A percentile compares a stretch with the other conserved stretches of the same genome.
Conservation (phyloP, 805 yeast species). For the Barnettozyma sp. region DNA sequence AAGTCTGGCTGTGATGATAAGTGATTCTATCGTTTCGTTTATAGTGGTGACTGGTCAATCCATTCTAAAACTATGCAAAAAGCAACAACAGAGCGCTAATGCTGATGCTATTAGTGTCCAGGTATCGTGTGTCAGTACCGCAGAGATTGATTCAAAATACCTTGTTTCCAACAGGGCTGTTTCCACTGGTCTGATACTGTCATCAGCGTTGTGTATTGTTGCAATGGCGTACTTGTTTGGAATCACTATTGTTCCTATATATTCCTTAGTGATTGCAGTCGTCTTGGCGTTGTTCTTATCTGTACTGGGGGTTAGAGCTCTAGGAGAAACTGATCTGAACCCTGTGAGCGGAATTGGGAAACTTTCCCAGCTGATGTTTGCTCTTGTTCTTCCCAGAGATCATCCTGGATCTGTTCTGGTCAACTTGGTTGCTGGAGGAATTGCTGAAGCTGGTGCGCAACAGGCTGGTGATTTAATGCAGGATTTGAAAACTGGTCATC, state of each 20-base stretch:
- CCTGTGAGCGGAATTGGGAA: constrained; percentile 98
- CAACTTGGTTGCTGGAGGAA: constrained; percentile 90
- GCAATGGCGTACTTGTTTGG: constrained; percentile 68
- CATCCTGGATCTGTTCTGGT: constrained; percentile 79
- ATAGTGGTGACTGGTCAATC: constrained; percentile 50
- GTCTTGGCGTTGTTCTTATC: constrained; percentile 72
- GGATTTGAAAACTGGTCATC: constrained; percentile 89
- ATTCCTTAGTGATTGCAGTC: constrained; percentile 62
- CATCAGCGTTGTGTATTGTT: constrained; percentile 61
- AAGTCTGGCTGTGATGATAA: constrained; percentile 86
- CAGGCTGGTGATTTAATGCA: constrained; percentile 99
- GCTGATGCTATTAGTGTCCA: neutral
- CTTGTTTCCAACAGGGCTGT: constrained; percentile 47
- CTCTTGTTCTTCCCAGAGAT: constrained; percentile 63
- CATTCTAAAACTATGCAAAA: constrained; percentile 19
- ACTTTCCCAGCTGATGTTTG: constrained; percentile 82
- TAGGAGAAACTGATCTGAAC: constrained; percentile 94
- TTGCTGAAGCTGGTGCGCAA: constrained; percentile 98
- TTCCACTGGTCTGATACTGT: constrained; percentile 51
- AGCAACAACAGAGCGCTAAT: neutral
- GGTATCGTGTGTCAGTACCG: constrained; percentile 11
- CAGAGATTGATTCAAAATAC: constrained; percentile 32
- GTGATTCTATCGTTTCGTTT: constrained; percentile 82
- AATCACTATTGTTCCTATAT: constrained; percentile 52
- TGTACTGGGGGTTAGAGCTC: constrained; percentile 82